Evolutionary conservation across 2,329 filamentous ascomycete species (phyloP).

Genomic region (Sordariomycetes sp.): DNA sequence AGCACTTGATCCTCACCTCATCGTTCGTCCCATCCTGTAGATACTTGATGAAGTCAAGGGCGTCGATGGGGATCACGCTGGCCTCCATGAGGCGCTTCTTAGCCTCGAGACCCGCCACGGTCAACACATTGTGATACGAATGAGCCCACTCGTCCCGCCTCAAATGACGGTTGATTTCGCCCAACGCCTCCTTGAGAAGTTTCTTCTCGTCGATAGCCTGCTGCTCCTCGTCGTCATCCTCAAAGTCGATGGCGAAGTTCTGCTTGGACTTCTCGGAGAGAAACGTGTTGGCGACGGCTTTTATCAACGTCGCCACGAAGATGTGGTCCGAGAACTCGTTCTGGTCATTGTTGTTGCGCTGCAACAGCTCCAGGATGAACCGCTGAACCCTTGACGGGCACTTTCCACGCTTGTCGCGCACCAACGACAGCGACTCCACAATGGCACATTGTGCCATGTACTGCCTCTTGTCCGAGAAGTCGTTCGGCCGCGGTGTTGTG

Average conservation of each 20-base stretch:
- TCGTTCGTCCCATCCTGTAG: slow-evolving; percentile 54
- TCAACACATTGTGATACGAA: slow-evolving; percentile 59
- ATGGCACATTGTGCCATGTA: slow-evolving; percentile 83
- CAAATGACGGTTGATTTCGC: slow-evolving; percentile 56
- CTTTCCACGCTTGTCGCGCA: slow-evolving; percentile 61
- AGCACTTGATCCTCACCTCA: slow-evolving; percentile 54
- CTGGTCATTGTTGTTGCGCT: slow-evolving; percentile 88
- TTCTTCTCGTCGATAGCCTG: slow-evolving; percentile 28
- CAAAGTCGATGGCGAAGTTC: slow-evolving; percentile 31
- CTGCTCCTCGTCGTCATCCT: slow-evolving; percentile 29
- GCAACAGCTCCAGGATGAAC: slow-evolving; percentile 80
- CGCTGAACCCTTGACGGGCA: slow-evolving; percentile 70
- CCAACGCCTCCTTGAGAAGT: slow-evolving; percentile 42
- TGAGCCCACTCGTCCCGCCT: slow-evolving; percentile 59
- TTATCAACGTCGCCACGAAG: slow-evolving; percentile 75
- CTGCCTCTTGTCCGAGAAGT: slow-evolving; percentile 77
- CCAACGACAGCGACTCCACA: slow-evolving; percentile 65
- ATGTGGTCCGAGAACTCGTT: slow-evolving; percentile 84
- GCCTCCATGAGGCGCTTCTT: slow-evolving; percentile 54
- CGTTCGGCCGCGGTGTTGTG: slow-evolving; percentile 74
- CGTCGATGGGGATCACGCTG: slow-evolving; percentile 42
- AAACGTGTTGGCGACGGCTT: slow-evolving; percentile 46
- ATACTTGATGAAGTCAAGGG: slow-evolving; percentile 51
- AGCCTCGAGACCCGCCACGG: slow-evolving; percentile 50
- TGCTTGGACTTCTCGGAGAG: slow-evolving; percentile 34